These are phyloP conservation scores for Adansonia madagascariensis DNA, from an alignment of 441 rosid genomes.

Conservation along the genomic window DNA sequence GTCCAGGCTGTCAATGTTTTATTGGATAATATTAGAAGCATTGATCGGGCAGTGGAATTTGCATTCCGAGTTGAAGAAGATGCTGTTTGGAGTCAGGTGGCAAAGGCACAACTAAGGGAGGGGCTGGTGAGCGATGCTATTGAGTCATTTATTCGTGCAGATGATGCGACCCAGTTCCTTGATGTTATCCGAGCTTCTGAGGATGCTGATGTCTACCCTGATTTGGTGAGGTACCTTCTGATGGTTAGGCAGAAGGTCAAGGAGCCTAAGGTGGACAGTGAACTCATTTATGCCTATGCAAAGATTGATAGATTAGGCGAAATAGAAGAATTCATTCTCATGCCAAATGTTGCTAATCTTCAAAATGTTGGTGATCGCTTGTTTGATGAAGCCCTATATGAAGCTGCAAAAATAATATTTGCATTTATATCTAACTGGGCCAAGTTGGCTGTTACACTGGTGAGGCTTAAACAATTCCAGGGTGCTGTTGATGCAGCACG, in stretches of 20 bases:
- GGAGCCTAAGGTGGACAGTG: constrained; percentile 99
- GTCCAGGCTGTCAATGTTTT: constrained; percentile 94
- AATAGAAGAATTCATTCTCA: constrained; percentile 95
- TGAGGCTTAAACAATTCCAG: constrained; percentile 92
- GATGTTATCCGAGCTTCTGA: constrained; percentile 89
- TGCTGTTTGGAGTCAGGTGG: constrained; percentile 98
- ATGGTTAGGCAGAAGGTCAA: constrained; percentile 98
- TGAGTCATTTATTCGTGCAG: constrained; percentile 96
- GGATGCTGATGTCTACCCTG: constrained; percentile 90
- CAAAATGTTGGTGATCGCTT: constrained; percentile 97
- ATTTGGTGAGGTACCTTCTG: constrained; percentile 90
- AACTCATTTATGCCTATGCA: constrained; percentile 98
- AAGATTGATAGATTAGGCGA: constrained; percentile 94
- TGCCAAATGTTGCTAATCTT: constrained; percentile 98
- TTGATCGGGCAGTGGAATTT: constrained; percentile 98
- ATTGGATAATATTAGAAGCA: constrained; percentile 80
- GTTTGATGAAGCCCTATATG: constrained; percentile 84
- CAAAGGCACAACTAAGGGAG: constrained; percentile 93
- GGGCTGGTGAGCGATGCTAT: constrained; percentile 97
- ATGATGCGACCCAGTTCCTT: constrained; percentile 89
- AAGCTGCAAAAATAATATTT: constrained; percentile 96
- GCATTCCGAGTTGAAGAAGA: constrained; percentile 98
- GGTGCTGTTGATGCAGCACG: constrained; percentile 99
- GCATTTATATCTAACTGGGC: constrained; percentile 99
- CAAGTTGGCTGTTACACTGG: constrained; percentile 93